Evolutionary conservation across 108 stramenopile species (phyloP), one percentile per base, ranked within the genome.

Genomic region (Conticribra guillardii): DNA sequence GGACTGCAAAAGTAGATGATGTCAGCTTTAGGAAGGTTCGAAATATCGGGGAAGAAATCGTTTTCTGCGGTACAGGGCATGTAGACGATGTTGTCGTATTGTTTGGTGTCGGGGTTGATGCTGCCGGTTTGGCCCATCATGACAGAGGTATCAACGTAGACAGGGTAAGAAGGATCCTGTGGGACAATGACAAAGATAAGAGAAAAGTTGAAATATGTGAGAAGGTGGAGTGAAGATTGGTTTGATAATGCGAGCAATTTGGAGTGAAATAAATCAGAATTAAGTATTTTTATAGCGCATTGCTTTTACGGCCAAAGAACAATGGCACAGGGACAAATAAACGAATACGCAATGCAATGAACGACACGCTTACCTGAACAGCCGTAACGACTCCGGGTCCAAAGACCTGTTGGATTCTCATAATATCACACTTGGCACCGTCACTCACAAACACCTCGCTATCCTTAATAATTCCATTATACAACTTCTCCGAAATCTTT

Each of bases 351-450:
- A n/a, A n/a, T n/a, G n/a, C n/a, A n/a, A n/a, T n/a, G n/a, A n/a
- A n/a, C 23, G 53, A 45, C 28, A 31, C 16, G 58, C 69, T 61
- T 27, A 73, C 72, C 85, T 98, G 97, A 29, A 98, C 98, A 3
- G 96, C 98, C 19, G 87, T 89, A 44, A 82, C 71, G 53, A 98
- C 98, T 31, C 81, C 76, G n/a, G 95, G 50, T 48, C 98, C 98
- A 67, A 98, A 98, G 85, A 98, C 93, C 73, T 97, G 87, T 82
- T 98, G 96, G 47, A 98, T 60, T 28, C 98, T 82, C 89, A 93
- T 94, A 51, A 98, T 97, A 74, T 98, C 98, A 77, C 96, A 97
- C 82, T 98, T 98, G 73, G 98, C 98, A 50, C 98, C 98, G 78
- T 98, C 98, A 52, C 91, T 92, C 26, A 98, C 98, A 81, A 97